Evolutionary conservation across 2,329 filamentous ascomycete species (phyloP).

Genomic region (Albifimbria verrucaria): DNA sequence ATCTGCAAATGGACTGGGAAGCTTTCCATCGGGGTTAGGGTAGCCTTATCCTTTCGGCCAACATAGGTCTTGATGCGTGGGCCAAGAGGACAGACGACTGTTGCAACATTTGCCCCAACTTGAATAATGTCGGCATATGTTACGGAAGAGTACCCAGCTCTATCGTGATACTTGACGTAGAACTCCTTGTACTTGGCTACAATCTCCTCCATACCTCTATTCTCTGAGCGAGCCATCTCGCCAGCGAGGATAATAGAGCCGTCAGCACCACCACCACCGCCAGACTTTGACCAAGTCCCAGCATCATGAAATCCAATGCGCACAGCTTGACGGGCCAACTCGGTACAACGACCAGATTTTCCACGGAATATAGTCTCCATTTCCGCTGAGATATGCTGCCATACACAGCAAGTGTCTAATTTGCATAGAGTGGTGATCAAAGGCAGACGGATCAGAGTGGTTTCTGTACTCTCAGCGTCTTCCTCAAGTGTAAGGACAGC

Average conservation of each 20-base stretch:
- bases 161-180: background rate
- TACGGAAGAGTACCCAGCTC: too few species aligned
- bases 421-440: conserved; percentile 14
- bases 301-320: conserved; percentile 45
- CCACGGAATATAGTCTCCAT: conserved; percentile 31
- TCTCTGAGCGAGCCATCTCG: background rate
- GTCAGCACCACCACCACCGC: conserved; percentile 1
- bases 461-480: too few species aligned
- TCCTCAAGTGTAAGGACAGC: too few species aligned
- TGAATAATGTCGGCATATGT: background rate
- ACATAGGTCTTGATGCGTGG: background rate
- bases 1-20: background rate
- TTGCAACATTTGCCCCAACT: background rate
- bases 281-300: conserved; percentile 27
- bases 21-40: background rate
- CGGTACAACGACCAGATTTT: conserved; percentile 33
- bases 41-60: background rate
- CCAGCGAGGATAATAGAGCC: background rate
- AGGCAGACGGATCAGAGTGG: background rate
- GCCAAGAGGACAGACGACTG: background rate
- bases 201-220: background rate
- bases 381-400: conserved; percentile 34
- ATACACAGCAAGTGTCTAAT: conserved; percentile 37
- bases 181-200: background rate
- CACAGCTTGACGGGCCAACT: conserved; percentile 36